Conservation (phyloP, 805 yeast genomes). For the Yarrowia sp. region DNA sequence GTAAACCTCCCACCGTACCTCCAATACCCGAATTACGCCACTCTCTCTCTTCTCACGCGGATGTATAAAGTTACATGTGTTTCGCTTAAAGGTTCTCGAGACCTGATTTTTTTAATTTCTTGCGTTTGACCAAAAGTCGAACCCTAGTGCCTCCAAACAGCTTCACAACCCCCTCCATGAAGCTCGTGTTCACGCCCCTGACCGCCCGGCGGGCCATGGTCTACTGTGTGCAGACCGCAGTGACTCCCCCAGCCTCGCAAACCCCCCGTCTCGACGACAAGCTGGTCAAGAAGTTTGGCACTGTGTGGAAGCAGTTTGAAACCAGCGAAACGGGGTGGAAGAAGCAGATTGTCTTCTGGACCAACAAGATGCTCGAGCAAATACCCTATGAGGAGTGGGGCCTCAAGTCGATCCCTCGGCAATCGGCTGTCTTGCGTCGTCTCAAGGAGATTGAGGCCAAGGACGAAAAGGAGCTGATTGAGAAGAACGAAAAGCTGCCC, state of each 20-base stretch:
- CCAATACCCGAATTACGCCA: too few relatives aligned
- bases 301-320: slow-evolving; percentile 68
- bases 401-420: slow-evolving; percentile 76
- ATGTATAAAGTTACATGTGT: neutral
- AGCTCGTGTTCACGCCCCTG: slow-evolving; percentile 74
- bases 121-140: too few relatives aligned
- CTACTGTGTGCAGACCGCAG: slow-evolving; percentile 66
- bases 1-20: too few relatives aligned
- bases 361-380: slow-evolving; percentile 61
- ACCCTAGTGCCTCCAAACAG: neutral
- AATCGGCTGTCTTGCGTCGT: slow-evolving; percentile 61
- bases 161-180: slow-evolving; percentile 51
- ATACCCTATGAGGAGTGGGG: slow-evolving; percentile 84
- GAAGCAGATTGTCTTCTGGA: slow-evolving; percentile 61
- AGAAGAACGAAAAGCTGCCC: slow-evolving; percentile 39
- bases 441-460: slow-evolving; percentile 49
- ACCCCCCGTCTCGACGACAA: slow-evolving; percentile 53
- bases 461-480: slow-evolving; percentile 39
- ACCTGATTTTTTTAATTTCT: neutral
- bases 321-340: slow-evolving; percentile 64
- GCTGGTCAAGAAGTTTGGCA: slow-evolving; percentile 58
- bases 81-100: slow-evolving; percentile 8
- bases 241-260: slow-evolving; percentile 50
- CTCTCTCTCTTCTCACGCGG: neutral
- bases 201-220: slow-evolving; percentile 67